A percentile compares a stretch with the other conserved stretches of the same genome.
Evolutionary conservation across 2,329 filamentous ascomycete species (phyloP).

Genomic region (Colletotrichum lindemuthianum): DNA sequence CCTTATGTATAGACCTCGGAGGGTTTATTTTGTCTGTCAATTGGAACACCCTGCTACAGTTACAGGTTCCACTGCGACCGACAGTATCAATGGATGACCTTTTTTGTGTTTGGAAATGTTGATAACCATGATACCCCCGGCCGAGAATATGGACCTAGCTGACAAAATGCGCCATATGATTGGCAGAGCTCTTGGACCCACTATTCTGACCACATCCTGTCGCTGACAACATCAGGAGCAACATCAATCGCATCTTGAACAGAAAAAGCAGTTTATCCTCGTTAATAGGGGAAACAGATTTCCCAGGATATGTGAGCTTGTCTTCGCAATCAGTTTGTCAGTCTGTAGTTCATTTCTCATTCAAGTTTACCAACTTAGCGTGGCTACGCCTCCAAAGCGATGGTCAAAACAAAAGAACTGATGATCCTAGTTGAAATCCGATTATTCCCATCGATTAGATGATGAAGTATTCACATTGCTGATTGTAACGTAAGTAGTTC

Average conservation of each 20-base stretch:
- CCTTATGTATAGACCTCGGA: conserved; percentile 38
- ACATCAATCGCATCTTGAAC: background rate
- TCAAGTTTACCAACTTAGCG: too few species aligned
- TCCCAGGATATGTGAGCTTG: too few species aligned
- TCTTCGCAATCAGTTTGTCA: too few species aligned
- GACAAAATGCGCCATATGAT: conserved; percentile 33
- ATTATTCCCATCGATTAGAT: too few species aligned
- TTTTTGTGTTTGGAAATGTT: conserved; percentile 16
- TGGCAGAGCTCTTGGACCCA: conserved; percentile 18
- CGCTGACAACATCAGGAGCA: conserved; percentile 2
- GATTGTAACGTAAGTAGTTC: too few species aligned
- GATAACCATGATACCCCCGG: conserved; percentile 15
- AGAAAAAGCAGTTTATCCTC: background rate
- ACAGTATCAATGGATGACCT: conserved; percentile 30
- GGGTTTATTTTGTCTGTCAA: conserved; percentile 34
- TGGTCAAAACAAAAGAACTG: too few species aligned
- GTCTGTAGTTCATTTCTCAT: too few species aligned
- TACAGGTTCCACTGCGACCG: conserved; percentile 20
- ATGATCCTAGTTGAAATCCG: too few species aligned
- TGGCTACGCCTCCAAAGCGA: too few species aligned
- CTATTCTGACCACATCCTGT: background rate
- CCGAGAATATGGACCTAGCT: conserved; percentile 26
- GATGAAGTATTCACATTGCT: too few species aligned
- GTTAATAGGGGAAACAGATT: too few species aligned
- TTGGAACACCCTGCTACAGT: conserved; percentile 34